Base-by-base conservation (phyloP, 164 flowering plant species). In the Houttuynia cordata region DNA sequence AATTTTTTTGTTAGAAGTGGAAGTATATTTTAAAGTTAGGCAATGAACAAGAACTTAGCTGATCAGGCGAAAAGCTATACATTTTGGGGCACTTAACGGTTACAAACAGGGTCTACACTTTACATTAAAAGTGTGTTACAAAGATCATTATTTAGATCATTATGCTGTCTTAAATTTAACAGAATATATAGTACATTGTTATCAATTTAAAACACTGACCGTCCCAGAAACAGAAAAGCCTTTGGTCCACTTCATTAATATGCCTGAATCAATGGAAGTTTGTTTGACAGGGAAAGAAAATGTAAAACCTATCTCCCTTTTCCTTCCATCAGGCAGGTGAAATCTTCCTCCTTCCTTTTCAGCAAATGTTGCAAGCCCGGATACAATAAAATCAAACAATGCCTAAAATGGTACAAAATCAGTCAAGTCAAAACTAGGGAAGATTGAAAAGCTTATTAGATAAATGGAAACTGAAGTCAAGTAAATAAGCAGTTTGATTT, bases 271-370 rank as follows among this genome's bases (percentile, higher is more conserved):
- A 52, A 89, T 81, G 1, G 98, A 85, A 9, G 79, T 85, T 59
- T 92, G 96, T 67, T 75, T 87, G 54, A 92, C 85, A 0, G 98
- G 96, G 66, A 89, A 92, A 47, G 98, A 92, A 71, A 92, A 92
- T 24, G 96, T 87, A 67, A 92, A 92, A 18, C 98, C 98, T 24
- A 83, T 73, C 72, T 92, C 96, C 61, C 96, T 79, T 59, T 74
- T 79, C 69, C 83, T 82, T 53, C 83, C 89, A 50, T 20, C 25
- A 1, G 80, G 72, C 34, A 79, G 61, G 61, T 73, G 71, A 72
- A 84, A 85, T 13, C 66, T 78, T 34, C 75, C 87, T 60, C 76
- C 75, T 64, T 87, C 96, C 52, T 69, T 87, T 53, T 71, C 30
- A 3, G 69, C 81, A 57, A 92, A 92, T 45, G 66, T 82, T 3